A percentile compares a stretch with the other conserved stretches of the same genome.
Conservation (phyloP, 805 yeast species). For the Alloascoidea hylecoeti region DNA sequence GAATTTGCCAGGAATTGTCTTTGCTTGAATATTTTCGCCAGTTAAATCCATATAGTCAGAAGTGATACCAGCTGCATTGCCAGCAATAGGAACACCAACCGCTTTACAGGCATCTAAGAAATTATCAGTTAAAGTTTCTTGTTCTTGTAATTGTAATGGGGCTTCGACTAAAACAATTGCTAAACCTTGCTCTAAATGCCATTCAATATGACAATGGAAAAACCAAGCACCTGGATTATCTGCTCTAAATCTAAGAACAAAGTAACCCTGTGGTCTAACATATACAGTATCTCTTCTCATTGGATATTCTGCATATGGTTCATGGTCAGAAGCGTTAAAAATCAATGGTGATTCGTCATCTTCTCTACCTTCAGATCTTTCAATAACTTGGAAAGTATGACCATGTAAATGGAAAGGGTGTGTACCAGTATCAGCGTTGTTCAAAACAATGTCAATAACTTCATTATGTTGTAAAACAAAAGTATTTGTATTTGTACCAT, state of each 20-base stretch:
- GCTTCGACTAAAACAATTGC: constrained; percentile 75
- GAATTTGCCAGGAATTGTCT: constrained; percentile 71
- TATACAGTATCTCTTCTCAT: constrained; percentile 73
- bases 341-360: constrained; percentile 37
- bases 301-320: constrained; percentile 56
- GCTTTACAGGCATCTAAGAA: constrained; percentile 46
- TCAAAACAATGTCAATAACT: constrained; percentile 67
- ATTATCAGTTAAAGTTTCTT: constrained; percentile 36
- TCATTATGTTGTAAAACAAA: constrained; percentile 53
- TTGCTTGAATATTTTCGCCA: constrained; percentile 61
- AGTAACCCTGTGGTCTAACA: constrained; percentile 72
- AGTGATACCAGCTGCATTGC: constrained; percentile 86
- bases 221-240: constrained; percentile 97
- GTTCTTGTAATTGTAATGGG: constrained; percentile 51
- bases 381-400: constrained; percentile 71
- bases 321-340: constrained; percentile 36
- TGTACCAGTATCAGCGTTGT: constrained; percentile 80
- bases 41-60: constrained; percentile 48
- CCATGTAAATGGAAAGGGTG: constrained; percentile 99
- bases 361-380: constrained; percentile 48
- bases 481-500: constrained; percentile 72
- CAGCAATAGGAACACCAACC: constrained; percentile 36
- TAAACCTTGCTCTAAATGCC: constrained; percentile 95
- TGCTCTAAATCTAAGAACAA: constrained; percentile 78
- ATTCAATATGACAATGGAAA: constrained; percentile 97